Evolutionary conservation across 2,329 filamentous ascomycete species (phyloP).

Genomic region (Alternaria burnsii): DNA sequence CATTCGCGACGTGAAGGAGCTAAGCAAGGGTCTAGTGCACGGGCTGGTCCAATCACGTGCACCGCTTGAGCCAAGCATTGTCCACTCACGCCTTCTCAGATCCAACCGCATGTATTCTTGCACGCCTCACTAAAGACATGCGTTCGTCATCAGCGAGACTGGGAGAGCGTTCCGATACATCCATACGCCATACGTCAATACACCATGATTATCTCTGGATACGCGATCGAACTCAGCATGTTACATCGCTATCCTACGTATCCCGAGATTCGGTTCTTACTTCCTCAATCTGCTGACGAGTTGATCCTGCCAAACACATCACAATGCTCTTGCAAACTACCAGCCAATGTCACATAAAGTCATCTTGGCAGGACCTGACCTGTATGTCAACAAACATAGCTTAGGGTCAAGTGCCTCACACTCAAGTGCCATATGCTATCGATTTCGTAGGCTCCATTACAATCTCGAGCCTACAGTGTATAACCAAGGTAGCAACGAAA

Average conservation of each 20-base stretch:
- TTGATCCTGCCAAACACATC: not conserved
- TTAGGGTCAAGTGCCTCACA: slow-evolving; percentile 11
- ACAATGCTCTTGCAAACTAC: slow-evolving; percentile 1
- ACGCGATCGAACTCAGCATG: not conserved
- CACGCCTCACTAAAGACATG: not conserved
- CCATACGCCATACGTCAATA: not conserved
- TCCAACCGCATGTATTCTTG: not conserved
- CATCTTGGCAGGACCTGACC: slow-evolving; percentile 13
- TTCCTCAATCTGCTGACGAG: not conserved
- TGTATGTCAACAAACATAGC: slow-evolving; percentile 22
- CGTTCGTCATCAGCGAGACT: not conserved
- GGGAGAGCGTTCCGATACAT: not conserved
- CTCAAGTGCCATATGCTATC: not conserved
- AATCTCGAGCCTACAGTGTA: not conserved
- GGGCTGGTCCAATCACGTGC: slow-evolving; percentile 14
- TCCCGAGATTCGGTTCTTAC: not conserved
- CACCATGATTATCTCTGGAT: not conserved
- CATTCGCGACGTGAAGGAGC: slow-evolving; percentile 29
- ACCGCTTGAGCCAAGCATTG: not conserved
- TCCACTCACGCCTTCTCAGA: not conserved
- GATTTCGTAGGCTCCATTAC: not conserved
- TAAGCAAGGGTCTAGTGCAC: slow-evolving; percentile 24
- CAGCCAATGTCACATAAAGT: not conserved
- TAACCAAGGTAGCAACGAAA: slow-evolving; percentile 15
- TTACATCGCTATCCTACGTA: not conserved